Percentiles rank a stretch among this genome's conserved stretches.
Conservation (phyloP, 331 rosid genomes). For the Malus hybrid region DNA sequence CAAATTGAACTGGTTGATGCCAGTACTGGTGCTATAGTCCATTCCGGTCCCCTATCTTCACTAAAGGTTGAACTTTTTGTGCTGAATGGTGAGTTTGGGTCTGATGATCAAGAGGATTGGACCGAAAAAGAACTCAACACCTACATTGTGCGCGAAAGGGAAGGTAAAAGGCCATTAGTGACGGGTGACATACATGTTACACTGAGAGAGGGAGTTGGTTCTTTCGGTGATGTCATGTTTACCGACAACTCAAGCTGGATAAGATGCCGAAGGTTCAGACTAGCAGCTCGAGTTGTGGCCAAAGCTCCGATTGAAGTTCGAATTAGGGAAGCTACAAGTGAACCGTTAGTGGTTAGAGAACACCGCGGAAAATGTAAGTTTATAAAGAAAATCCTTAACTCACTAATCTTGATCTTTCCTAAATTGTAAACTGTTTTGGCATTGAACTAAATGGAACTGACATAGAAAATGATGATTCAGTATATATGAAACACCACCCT, state of each 20-base stretch:
- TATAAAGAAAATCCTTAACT: neutral
- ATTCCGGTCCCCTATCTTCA: conserved; percentile 43
- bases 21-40: conserved; percentile 28
- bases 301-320: conserved; percentile 1
- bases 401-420: neutral
- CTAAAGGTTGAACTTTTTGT: conserved; percentile 46
- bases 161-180: conserved; percentile 53
- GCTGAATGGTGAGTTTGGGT: conserved; percentile 45
- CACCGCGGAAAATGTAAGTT: conserved; percentile 73
- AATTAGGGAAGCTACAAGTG: conserved; percentile 58
- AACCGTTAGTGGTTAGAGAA: neutral
- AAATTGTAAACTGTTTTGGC: neutral
- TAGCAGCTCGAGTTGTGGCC: conserved; percentile 48
- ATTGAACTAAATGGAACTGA: conserved; percentile 2
- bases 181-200: conserved; percentile 37
- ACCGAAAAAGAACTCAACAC: conserved; percentile 39
- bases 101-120: conserved; percentile 49
- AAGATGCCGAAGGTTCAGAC: conserved; percentile 37
- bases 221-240: conserved; percentile 16
- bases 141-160: conserved; percentile 37
- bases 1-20: conserved; percentile 43
- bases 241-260: conserved; percentile 81
- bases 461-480: conserved; percentile 28
- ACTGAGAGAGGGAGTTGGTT: conserved; percentile 42
- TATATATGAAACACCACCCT: conserved; percentile 53